Evolutionary conservation across 495 filamentous ascomycete genomes (phyloP), one percentile per base, ranked within the genome.

Genomic region (Neurospora hispaniola): DNA sequence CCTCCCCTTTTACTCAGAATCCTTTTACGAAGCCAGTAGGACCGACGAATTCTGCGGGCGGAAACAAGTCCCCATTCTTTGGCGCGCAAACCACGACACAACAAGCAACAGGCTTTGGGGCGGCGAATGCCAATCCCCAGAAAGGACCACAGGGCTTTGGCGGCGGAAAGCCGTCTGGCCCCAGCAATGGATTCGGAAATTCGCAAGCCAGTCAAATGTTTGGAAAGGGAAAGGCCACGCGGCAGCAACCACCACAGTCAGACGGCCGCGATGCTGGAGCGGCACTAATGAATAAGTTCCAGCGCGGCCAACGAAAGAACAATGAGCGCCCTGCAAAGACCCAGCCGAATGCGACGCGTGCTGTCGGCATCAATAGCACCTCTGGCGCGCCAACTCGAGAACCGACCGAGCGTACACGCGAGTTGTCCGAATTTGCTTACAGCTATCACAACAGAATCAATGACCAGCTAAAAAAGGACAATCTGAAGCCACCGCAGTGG

Each of bases 401-500:
- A 39, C 76, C 77, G 5, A 73, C 69, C 39, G 73, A 79, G 43
- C 71, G 76, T 6, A 81, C 78, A 41, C 76, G 76, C 48, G 35
- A 80, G 66, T 72, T 81, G 16, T 80, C 78, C 9, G 68, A 70
- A 14, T 81, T 81, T 46, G 79, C 79, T 8, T 80, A 54, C 72
- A 77, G 83, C 62, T 82, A 80, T 69, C 81, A 83, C 38, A 82
- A 78, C 39, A 82, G 80, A 70, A 80, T 86, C 48, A 78, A 77
- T 59, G 75, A 74, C 5, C 84, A 84, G 59, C 78, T 86, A 5
- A 75, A 76, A 8, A 84, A 80, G 73, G 82, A 85, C 35, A 78
- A 78, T 66, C 81, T 86, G 59, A 78, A 39, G n/a, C 80, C 84
- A 27, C 86, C 86, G 1, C 43, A 75, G 74, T 86, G 83, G 85